Conservation (phyloP, 2,329 filamentous ascomycete genomes). For the Botryotinia calthae region DNA sequence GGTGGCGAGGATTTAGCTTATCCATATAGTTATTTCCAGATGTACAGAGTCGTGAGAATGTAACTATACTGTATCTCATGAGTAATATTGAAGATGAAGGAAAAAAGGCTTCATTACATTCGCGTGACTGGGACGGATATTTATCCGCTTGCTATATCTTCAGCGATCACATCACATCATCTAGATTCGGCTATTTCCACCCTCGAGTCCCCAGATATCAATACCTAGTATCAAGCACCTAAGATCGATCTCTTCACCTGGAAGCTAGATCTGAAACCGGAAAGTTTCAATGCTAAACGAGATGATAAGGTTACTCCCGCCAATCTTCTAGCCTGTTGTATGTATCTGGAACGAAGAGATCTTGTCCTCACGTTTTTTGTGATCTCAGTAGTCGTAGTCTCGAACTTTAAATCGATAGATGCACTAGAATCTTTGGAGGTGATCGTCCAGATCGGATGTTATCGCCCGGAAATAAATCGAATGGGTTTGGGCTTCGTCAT, state of each 20-base stretch:
- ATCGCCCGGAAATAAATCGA: not conserved
- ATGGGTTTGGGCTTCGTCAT: not conserved
- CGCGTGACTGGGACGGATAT: not conserved
- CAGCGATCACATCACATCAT: not conserved
- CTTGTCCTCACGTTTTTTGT: not conserved
- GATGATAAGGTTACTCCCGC: slow-evolving; percentile 6
- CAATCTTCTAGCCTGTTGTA: not conserved
- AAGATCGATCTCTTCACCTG: not conserved
- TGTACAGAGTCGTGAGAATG: not conserved
- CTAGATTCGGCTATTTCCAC: not conserved
- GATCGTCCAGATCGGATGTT: not conserved
- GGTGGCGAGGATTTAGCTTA: not conserved
- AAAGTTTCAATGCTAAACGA: not conserved
- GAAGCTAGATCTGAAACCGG: not conserved
- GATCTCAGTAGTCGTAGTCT: not conserved
- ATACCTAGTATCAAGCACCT: no score
- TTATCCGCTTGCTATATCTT: no score
- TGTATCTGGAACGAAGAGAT: not conserved
- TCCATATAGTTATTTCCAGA: no score
- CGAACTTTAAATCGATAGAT: not conserved
- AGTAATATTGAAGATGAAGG: not conserved
- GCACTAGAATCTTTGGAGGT: not conserved
- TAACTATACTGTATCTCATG: not conserved
- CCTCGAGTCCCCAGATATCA: not conserved
- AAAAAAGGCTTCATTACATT: not conserved